A percentile compares a stretch with the other conserved stretches of the same genome.
Conservation (phyloP, 2,329 filamentous ascomycete genomes). For the Fusarium sp. region DNA sequence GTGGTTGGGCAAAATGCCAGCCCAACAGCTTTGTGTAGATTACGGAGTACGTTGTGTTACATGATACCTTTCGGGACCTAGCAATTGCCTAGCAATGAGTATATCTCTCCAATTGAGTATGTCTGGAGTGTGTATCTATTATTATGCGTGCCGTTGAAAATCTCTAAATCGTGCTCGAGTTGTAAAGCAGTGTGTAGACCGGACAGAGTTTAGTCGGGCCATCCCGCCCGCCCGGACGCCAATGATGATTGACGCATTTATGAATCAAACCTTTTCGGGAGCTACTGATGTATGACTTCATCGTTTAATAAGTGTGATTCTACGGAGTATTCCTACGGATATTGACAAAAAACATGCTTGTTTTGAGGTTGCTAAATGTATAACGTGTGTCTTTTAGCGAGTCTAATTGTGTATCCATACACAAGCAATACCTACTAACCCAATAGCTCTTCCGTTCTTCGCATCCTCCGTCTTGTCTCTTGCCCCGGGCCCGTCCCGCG, state of each 20-base stretch:
- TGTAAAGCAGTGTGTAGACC: not conserved
- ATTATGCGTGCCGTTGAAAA: not conserved
- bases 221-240: slow-evolving; percentile 44
- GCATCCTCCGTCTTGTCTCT: slow-evolving; percentile 17
- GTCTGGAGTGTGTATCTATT: not conserved
- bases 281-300: slow-evolving; percentile 18
- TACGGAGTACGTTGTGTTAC: slow-evolving; percentile 24
- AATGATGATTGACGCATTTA: slow-evolving; percentile 18
- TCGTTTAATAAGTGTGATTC: not conserved
- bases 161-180: not conserved
- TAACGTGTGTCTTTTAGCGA: not conserved
- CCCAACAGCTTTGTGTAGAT: slow-evolving; percentile 12
- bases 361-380: not conserved
- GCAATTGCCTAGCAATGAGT: not conserved
- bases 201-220: slow-evolving; percentile 45
- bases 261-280: slow-evolving; percentile 25
- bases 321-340: not conserved
- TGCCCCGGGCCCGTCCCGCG: slow-evolving; percentile 32
- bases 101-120: not conserved
- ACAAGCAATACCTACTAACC: not conserved
- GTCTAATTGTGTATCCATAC: not conserved
- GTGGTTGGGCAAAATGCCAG: slow-evolving; percentile 42
- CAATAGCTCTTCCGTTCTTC: slow-evolving; percentile 4
- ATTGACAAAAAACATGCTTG: not conserved
- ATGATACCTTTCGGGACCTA: slow-evolving; percentile 1